phyloP scores from a whole-genome alignment of 2,329 filamentous ascomycete genomes.

The Elsinoe necatrix region DNA sequence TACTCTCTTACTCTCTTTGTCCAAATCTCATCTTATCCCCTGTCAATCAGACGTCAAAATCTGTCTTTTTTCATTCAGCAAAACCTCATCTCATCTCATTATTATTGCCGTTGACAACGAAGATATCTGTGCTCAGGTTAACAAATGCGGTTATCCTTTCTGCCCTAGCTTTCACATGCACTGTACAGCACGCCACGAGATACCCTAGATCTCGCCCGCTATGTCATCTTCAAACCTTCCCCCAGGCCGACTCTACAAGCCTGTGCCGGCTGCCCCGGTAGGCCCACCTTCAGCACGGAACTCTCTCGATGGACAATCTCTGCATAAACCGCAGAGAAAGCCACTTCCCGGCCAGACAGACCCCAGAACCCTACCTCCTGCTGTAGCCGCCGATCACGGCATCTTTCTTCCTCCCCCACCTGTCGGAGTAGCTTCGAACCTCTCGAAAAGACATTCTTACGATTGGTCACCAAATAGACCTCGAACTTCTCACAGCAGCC shows the following conservation, averaged over 20 bases:
- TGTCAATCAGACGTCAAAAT: slow-evolving; percentile 9
- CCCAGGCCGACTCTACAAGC: slow-evolving; percentile 3
- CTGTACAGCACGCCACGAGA: neutral
- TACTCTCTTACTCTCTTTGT: slow-evolving; percentile 7
- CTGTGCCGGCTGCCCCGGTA: slow-evolving; percentile 1
- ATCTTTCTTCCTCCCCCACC: slow-evolving; percentile 12
- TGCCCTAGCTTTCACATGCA: neutral
- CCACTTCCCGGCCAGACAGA: neutral
- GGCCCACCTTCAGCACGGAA: slow-evolving; percentile 1
- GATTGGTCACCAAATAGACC: slow-evolving; percentile 3
- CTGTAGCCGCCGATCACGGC: slow-evolving; percentile 15
- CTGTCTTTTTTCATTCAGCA: slow-evolving; percentile 2
- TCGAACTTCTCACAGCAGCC: slow-evolving; percentile 3
- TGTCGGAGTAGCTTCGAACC: neutral
- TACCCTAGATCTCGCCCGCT: neutral
- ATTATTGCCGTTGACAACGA: too few relatives aligned
- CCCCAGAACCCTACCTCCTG: slow-evolving; percentile 10
- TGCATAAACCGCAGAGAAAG: slow-evolving; percentile 2
- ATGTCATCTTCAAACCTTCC: slow-evolving; percentile 11
- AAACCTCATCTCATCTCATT: neutral
- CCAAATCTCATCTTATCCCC: neutral
- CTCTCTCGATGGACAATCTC: neutral
- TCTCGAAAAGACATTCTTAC: slow-evolving; percentile 9
- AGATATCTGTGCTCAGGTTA: neutral
- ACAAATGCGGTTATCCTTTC: neutral